Conservation (phyloP, 2,329 filamentous ascomycete species). For the Chaetomium sp. region DNA sequence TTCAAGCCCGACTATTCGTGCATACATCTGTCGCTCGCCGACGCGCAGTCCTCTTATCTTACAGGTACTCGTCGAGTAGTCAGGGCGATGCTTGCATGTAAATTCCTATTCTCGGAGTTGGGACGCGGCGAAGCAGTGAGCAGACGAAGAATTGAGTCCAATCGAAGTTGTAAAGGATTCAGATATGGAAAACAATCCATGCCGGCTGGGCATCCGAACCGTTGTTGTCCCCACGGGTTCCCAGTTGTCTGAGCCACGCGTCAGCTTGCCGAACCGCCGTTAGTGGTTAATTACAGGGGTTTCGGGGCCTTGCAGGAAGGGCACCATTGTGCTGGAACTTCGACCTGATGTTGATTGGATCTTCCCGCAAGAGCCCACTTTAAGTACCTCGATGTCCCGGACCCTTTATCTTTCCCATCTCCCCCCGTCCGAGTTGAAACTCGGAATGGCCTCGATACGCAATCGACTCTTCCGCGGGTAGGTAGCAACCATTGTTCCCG, state of each 20-base stretch:
- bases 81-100: neutral
- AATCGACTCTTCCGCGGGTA: neutral
- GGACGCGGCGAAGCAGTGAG: neutral
- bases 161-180: neutral
- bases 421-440: neutral
- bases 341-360: neutral
- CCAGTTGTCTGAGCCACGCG: neutral
- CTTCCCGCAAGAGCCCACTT: neutral
- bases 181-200: neutral
- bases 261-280: neutral
- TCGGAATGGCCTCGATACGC: neutral
- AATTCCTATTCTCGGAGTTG: conserved; percentile 1
- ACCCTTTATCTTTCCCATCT: neutral
- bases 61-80: too few relatives aligned
- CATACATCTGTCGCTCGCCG: neutral
- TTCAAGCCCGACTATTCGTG: neutral
- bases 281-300: conserved; percentile 1
- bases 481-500: neutral
- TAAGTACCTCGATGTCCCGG: neutral
- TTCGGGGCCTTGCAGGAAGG: conserved; percentile 3
- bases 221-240: neutral
- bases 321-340: conserved; percentile 1
- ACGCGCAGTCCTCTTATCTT: neutral
- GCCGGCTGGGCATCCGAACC: neutral
- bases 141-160: neutral